phyloP scores from a whole-genome alignment of 441 rosid genomes.

The Populus hybrid region DNA sequence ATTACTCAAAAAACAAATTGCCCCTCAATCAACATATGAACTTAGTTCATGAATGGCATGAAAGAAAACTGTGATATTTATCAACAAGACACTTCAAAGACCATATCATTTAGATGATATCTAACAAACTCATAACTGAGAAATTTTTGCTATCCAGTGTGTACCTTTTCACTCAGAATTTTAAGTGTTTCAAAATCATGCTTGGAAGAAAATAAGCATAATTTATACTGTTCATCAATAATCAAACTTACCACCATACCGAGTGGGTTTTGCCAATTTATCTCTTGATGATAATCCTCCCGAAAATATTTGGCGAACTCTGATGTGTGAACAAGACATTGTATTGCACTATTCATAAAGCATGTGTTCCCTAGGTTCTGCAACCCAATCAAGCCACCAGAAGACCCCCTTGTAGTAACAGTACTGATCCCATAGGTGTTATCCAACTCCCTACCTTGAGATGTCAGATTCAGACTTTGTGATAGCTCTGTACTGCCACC shows the following conservation, averaged over 20 bases:
- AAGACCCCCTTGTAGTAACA: conserved; percentile 84
- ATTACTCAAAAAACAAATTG: background rate
- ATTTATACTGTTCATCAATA: background rate
- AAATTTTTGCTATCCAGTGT: background rate
- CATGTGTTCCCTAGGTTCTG: conserved; percentile 70
- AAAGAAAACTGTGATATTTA: background rate
- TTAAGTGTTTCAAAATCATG: background rate
- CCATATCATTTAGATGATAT: background rate
- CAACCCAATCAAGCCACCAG: conserved; percentile 84
- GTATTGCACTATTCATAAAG: conserved; percentile 63
- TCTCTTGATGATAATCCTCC: conserved; percentile 89
- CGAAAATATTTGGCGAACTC: conserved; percentile 91
- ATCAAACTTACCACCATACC: conserved; percentile 97
- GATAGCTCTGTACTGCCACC: conserved; percentile 52
- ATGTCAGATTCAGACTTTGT: conserved; percentile 28
- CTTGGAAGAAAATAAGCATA: background rate
- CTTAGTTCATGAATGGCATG: background rate
- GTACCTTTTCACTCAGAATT: background rate
- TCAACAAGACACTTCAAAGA: background rate
- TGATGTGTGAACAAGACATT: conserved; percentile 97
- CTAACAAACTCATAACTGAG: background rate
- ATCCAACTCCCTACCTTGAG: conserved; percentile 49
- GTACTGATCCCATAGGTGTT: conserved; percentile 62
- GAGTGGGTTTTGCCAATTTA: conserved; percentile 92
- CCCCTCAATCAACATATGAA: background rate